Conservation (phyloP, 2,329 filamentous ascomycete genomes). For the Fusarium nisikadoi region DNA sequence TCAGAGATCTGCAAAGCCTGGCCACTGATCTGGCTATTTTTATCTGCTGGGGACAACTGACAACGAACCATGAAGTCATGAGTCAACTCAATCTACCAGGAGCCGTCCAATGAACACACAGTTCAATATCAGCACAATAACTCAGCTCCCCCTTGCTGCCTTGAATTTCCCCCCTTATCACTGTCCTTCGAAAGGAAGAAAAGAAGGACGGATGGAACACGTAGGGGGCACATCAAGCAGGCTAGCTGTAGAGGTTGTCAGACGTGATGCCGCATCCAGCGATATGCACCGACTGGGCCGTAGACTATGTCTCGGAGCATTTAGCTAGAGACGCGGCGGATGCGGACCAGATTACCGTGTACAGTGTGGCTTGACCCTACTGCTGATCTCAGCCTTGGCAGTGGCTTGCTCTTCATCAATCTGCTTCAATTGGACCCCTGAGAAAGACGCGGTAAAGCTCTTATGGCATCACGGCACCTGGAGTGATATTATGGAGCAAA, state of each 20-base stretch:
- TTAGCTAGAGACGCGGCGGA: conserved; percentile 20
- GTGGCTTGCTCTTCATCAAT: conserved; percentile 9
- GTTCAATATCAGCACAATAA: not conserved
- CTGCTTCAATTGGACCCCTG: not conserved
- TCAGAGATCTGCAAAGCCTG: not conserved
- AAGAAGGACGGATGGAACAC: conserved; percentile 21
- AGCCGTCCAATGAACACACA: conserved; percentile 3
- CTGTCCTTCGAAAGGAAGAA: conserved; percentile 10
- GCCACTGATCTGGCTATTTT: conserved; percentile 1
- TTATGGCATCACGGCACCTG: conserved; percentile 1
- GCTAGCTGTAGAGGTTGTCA: conserved; percentile 10
- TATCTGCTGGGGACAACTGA: not conserved
- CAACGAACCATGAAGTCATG: conserved; percentile 13
- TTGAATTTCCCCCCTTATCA: conserved; percentile 8
- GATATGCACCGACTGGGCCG: conserved; percentile 8
- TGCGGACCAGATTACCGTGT: conserved; percentile 11
- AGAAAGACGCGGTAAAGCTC: not conserved
- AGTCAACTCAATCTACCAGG: not conserved
- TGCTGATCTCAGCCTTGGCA: conserved; percentile 37
- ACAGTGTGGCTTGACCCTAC: conserved; percentile 26
- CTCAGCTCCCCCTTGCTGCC: conserved; percentile 9
- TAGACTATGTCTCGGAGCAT: conserved; percentile 24
- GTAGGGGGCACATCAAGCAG: not conserved
- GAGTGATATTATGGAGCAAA: not conserved
- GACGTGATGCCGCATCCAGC: conserved; percentile 21